phyloP scores from a whole-genome alignment of 2,329 filamentous ascomycete genomes.

The Cercospora zeina region DNA sequence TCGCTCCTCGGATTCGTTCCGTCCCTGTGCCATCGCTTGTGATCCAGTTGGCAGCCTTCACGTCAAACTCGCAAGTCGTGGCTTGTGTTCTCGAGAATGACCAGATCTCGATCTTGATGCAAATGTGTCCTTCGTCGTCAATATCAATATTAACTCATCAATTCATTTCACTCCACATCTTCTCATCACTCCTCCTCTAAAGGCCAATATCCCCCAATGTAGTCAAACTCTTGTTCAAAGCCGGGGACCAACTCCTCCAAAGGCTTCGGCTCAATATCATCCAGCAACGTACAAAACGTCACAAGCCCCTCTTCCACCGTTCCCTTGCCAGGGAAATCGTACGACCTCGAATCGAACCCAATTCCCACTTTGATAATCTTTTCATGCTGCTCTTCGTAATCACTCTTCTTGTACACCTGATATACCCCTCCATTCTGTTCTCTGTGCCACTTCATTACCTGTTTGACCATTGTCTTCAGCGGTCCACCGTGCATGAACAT shows the following conservation, averaged over 20 bases:
- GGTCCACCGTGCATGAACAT: slow-evolving; percentile 41
- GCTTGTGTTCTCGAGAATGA: background rate
- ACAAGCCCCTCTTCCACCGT: slow-evolving; percentile 20
- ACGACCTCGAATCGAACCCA: slow-evolving; percentile 21
- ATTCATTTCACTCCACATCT: background rate
- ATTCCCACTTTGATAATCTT: slow-evolving; percentile 23
- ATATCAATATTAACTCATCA: background rate
- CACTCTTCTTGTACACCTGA: slow-evolving; percentile 36
- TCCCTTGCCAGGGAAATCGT: slow-evolving; percentile 24
- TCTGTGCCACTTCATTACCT: slow-evolving; percentile 34
- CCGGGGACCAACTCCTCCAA: slow-evolving; percentile 33
- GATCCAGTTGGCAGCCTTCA: background rate
- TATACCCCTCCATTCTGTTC: slow-evolving; percentile 36
- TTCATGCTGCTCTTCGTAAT: slow-evolving; percentile 25
- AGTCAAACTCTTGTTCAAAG: slow-evolving; percentile 30
- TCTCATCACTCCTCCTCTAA: slow-evolving; percentile 15
- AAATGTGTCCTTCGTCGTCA: background rate
- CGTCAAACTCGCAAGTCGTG: background rate
- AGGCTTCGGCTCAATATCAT: slow-evolving; percentile 28
- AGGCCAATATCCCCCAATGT: slow-evolving; percentile 36
- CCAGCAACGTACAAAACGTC: slow-evolving; percentile 33
- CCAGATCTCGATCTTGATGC: background rate
- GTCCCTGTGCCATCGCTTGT: background rate
- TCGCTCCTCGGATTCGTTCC: background rate
- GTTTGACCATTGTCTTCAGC: slow-evolving; percentile 36